Evolutionary conservation across 495 filamentous ascomycete species (phyloP).

Genomic region (Parathielavia appendiculata): DNA sequence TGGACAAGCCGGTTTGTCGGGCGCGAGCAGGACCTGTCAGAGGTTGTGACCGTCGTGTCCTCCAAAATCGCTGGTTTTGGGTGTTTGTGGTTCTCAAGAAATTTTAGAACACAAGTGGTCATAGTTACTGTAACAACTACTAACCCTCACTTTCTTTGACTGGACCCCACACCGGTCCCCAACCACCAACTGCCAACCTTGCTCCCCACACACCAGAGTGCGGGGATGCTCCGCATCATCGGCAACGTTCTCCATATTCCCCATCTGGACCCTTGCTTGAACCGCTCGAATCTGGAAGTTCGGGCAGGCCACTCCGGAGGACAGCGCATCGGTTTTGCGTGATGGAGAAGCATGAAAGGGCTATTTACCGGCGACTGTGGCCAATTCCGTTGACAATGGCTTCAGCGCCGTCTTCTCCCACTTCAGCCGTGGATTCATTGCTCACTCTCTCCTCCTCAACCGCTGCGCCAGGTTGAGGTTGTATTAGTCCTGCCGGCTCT

Average conservation of each 20-base stretch:
- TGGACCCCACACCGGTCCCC: background rate
- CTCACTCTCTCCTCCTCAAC: background rate
- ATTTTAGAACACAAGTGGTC: no score
- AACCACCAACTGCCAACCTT: background rate
- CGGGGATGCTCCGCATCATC: slow-evolving; percentile 5
- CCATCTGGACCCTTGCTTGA: slow-evolving; percentile 20
- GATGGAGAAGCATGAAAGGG: background rate
- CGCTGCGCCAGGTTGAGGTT: background rate
- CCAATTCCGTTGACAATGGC: background rate
- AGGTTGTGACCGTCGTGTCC: no score
- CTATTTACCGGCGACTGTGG: background rate
- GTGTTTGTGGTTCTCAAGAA: no score
- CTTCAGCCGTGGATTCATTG: background rate
- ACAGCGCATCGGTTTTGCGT: slow-evolving; percentile 29
- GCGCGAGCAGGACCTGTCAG: no score
- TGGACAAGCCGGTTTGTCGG: no score
- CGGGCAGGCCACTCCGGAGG: slow-evolving; percentile 34
- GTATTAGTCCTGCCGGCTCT: background rate
- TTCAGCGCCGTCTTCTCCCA: background rate
- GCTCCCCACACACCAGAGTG: background rate
- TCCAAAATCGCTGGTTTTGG: no score
- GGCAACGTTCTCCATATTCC: slow-evolving; percentile 17
- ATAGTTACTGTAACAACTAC: no score
- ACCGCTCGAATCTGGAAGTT: slow-evolving; percentile 32
- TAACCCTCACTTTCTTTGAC: no score